Conservation (phyloP, 495 filamentous ascomycete species). For the Entonaema liquescens region DNA sequence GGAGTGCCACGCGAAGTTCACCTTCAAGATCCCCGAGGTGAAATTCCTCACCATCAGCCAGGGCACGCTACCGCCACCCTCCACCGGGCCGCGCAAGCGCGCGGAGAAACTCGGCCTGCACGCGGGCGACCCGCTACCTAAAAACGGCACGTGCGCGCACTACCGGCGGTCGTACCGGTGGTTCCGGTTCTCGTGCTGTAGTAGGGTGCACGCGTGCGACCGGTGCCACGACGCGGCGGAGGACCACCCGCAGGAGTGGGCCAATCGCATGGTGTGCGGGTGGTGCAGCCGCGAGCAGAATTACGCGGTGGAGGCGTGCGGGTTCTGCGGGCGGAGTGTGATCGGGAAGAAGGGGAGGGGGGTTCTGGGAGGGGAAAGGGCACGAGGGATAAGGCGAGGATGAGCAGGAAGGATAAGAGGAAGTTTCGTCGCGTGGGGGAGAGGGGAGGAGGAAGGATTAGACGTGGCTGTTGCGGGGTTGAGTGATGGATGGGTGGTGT, state of each 20-base stretch:
- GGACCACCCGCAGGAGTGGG: slow-evolving; percentile 83
- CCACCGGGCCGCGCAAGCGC: slow-evolving; percentile 61
- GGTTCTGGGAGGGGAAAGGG: slow-evolving; percentile 93
- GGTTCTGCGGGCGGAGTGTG: slow-evolving; percentile 75
- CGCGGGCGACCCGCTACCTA: slow-evolving; percentile 80
- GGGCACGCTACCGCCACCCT: slow-evolving; percentile 51
- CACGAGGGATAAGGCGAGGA: slow-evolving; percentile 71
- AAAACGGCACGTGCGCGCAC: slow-evolving; percentile 77
- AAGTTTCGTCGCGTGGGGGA: slow-evolving; percentile 68
- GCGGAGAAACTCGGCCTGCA: slow-evolving; percentile 82
- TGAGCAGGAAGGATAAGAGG: slow-evolving; percentile 79
- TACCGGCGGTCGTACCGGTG: slow-evolving; percentile 84
- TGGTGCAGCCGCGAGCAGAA: slow-evolving; percentile 86
- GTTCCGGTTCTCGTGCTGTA: slow-evolving; percentile 76
- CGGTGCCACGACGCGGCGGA: slow-evolving; percentile 80
- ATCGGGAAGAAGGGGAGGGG: slow-evolving; percentile 69
- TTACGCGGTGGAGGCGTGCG: slow-evolving; percentile 81
- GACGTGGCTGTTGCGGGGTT: neutral
- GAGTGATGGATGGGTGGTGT: neutral
- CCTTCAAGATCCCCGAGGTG: slow-evolving; percentile 80
- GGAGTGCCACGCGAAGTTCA: slow-evolving; percentile 84
- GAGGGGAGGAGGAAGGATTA: slow-evolving; percentile 39
- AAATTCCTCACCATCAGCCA: slow-evolving; percentile 79
- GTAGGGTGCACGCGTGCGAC: slow-evolving; percentile 77
- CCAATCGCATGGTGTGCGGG: slow-evolving; percentile 89